Conservation (phyloP, 306 rosid genomes). For the Begonia peltatifolia region DNA sequence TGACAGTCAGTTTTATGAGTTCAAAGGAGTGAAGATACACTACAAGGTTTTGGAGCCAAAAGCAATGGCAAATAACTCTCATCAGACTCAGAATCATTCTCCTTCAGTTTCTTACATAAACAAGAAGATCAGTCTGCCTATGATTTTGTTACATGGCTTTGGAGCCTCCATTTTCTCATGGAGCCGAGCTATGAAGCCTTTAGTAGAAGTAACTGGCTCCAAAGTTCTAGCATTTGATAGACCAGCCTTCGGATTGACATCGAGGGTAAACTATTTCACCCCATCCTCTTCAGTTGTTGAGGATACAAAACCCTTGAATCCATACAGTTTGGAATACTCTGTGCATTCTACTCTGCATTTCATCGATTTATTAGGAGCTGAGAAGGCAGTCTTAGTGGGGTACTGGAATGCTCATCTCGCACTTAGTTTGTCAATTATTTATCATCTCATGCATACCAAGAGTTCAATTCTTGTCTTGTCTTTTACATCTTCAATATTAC, state of each 20-base stretch:
- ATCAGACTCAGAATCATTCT: slow-evolving; percentile 17
- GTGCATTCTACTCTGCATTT: slow-evolving; percentile 81
- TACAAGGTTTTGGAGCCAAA: slow-evolving; percentile 59
- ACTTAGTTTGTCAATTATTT: no score
- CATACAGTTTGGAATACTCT: slow-evolving; percentile 68
- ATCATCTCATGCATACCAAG: no score
- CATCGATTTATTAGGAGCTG: slow-evolving; percentile 46
- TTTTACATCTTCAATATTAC: no score
- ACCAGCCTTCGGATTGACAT: slow-evolving; percentile 93
- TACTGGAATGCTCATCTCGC: slow-evolving; percentile 5
- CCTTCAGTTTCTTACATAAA: slow-evolving; percentile 18
- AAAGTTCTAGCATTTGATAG: slow-evolving; percentile 91
- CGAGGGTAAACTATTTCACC: slow-evolving; percentile 31
- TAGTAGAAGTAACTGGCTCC: slow-evolving; percentile 53
- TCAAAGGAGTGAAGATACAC: slow-evolving; percentile 66
- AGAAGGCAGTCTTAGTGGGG: slow-evolving; percentile 76
- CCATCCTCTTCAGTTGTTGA: slow-evolving; percentile 22
- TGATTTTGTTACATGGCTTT: slow-evolving; percentile 81
- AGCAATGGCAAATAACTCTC: slow-evolving; percentile 17
- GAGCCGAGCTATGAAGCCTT: slow-evolving; percentile 64
- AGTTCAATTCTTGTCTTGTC: no score
- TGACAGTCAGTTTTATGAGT: slow-evolving; percentile 78
- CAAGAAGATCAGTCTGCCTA: slow-evolving; percentile 37
- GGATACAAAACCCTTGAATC: slow-evolving; percentile 47
- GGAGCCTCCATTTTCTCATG: slow-evolving; percentile 92